phyloP scores from a whole-genome alignment of 176 grass and related monocot species.

The Bromus sterilis region DNA sequence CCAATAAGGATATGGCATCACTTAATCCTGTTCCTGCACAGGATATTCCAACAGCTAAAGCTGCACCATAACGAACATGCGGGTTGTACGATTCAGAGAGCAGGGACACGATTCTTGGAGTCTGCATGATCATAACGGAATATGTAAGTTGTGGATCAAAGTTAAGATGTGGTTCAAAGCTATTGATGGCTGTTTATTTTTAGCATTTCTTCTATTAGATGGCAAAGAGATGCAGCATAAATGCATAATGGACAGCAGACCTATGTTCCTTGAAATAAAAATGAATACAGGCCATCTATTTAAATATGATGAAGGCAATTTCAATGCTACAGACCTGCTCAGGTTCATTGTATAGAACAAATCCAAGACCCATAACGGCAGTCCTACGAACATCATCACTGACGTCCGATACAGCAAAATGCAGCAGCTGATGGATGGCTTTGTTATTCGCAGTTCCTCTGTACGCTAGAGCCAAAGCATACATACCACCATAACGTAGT shows the following conservation, averaged over 20 bases:
- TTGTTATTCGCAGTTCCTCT: constrained; percentile 97
- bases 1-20: constrained; percentile 96
- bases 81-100: constrained; percentile 99
- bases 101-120: constrained; percentile 95
- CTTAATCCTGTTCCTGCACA: constrained; percentile 93
- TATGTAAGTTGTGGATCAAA: background rate
- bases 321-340: constrained; percentile 58
- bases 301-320: constrained; percentile 2
- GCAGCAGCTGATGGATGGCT: constrained; percentile 95
- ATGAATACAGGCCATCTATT: background rate
- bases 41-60: constrained; percentile 97
- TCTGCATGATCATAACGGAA: constrained; percentile 48
- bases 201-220: background rate
- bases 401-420: constrained; percentile 98
- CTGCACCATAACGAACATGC: constrained; percentile 97
- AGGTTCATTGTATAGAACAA: constrained; percentile 93
- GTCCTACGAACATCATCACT: constrained; percentile 99
- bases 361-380: constrained; percentile 96
- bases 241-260: background rate
- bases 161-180: background rate
- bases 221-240: background rate
- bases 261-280: background rate
- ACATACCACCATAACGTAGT: constrained; percentile 98
- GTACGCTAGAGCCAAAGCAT: constrained; percentile 94
- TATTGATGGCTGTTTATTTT: background rate